Conservation (phyloP, 495 filamentous ascomycete genomes). For the Symbiotaphrina buchneri region DNA sequence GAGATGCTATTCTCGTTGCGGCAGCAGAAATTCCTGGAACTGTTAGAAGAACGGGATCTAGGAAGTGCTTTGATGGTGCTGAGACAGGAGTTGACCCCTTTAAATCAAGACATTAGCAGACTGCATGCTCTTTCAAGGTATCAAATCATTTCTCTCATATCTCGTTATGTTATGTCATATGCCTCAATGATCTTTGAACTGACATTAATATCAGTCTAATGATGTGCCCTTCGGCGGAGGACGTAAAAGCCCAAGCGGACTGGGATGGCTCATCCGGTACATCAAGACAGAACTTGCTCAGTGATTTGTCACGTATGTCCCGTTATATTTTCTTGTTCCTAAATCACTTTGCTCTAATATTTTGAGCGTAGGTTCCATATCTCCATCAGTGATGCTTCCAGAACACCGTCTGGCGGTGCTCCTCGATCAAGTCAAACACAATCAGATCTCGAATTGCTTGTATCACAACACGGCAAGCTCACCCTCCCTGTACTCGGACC, state of each 20-base stretch:
- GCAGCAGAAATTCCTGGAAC: constrained; percentile 87
- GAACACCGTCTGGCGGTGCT: constrained; percentile 74
- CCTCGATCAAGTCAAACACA: constrained; percentile 60
- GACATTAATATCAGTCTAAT: constrained; percentile 32
- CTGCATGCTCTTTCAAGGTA: constrained; percentile 74
- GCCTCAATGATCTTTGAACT: not conserved
- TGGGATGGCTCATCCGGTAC: constrained; percentile 73
- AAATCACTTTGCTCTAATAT: constrained; percentile 1
- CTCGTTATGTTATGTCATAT: too few relatives aligned
- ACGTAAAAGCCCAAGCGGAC: constrained; percentile 55
- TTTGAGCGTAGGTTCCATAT: constrained; percentile 46
- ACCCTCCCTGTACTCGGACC: constrained; percentile 76
- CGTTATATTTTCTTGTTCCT: not conserved
- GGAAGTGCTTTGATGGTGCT: constrained; percentile 56
- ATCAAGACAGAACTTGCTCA: constrained; percentile 57
- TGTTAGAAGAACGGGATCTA: constrained; percentile 57
- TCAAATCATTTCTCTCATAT: constrained; percentile 5
- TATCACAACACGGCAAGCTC: constrained; percentile 69
- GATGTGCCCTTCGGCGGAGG: constrained; percentile 64
- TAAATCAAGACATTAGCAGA: constrained; percentile 53
- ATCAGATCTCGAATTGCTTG: constrained; percentile 60
- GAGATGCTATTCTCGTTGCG: constrained; percentile 60
- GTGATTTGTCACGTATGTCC: constrained; percentile 59
- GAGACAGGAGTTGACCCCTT: constrained; percentile 66
- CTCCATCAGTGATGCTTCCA: constrained; percentile 95